Base-by-base conservation (phyloP, 169 alveolate genomes). In the Plasmodium billcollinsi region DNA sequence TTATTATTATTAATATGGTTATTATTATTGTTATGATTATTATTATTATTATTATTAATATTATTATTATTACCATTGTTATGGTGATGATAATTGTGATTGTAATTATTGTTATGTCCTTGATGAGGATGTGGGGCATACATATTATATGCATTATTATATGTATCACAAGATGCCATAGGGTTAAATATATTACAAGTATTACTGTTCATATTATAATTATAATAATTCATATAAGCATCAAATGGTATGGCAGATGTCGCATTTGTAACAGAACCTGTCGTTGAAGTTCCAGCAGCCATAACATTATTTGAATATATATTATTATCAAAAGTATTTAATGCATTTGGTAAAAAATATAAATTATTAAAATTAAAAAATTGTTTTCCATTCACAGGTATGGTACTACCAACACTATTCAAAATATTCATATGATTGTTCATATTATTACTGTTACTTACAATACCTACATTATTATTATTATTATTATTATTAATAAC, bases 311-410 rank as follows among this genome's bases (percentile, higher is more conserved):
- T 67, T 14, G 70, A 62, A 85, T 71, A 85, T 8, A 85, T 58
- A 45, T 21, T 65, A 58, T 54, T 59, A 20, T 85, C 91, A 85
- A 70, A 85, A 18, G 75, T 49, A 85, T 70, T 85, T 66, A 85
- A 18, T 9, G 75, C 26, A 33, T 85, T 85, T n/a, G 90, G 90
- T 8, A 66, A 2, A 67, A 50, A 78, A 67, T 65, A 78, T 72
- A 78, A 24, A 71, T 78, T 78, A 71, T 67, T 66, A 69, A 33
- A 78, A 78, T 78, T 65, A 67, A 66, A 29, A 54, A 18, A 67
- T 5, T 50, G 43, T 72, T 78, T 78, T 21, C 73, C 69, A n/a
- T 24, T 24, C 20, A 58, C n/a, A 2, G 67, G 67, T 20, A 78
- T 66, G 0, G 80, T 45, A 20, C 43, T 54, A 2, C 63, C 69